These are phyloP conservation scores for Jatropha podagrica DNA, from an alignment of 441 rosid genomes.

Conservation along the genomic window DNA sequence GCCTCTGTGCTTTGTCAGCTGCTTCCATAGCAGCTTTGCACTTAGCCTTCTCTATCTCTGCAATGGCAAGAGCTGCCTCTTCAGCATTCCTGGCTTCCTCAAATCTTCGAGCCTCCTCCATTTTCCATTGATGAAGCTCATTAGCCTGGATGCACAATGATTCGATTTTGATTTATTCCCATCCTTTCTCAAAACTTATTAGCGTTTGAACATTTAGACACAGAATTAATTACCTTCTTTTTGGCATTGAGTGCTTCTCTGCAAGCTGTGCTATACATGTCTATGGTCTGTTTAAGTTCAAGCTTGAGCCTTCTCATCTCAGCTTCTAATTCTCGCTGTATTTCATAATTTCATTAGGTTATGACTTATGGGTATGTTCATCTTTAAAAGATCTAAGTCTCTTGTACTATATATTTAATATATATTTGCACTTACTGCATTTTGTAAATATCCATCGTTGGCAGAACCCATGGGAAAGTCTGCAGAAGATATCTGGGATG, in stretches of 20 bases:
- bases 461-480: slow-evolving; percentile 39
- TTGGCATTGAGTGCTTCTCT: slow-evolving; percentile 78
- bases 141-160: slow-evolving; percentile 43
- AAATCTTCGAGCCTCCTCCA: slow-evolving; percentile 51
- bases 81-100: slow-evolving; percentile 64
- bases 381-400: background rate
- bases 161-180: background rate
- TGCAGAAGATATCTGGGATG: slow-evolving; percentile 19
- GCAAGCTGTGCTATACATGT: slow-evolving; percentile 82
- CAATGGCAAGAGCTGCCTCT: slow-evolving; percentile 66
- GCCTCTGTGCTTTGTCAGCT: slow-evolving; percentile 58
- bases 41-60: slow-evolving; percentile 69
- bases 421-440: slow-evolving; percentile 39
- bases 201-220: background rate
- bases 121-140: slow-evolving; percentile 58
- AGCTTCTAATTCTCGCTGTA: slow-evolving; percentile 62
- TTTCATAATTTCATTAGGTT: slow-evolving; percentile 14
- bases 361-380: background rate
- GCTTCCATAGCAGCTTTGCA: slow-evolving; percentile 67
- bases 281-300: slow-evolving; percentile 88
- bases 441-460: slow-evolving; percentile 26
- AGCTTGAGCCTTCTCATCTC: slow-evolving; percentile 81
- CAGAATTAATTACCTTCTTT: slow-evolving; percentile 43
- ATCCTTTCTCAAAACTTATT: background rate
- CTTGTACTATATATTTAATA: background rate